These are phyloP conservation scores for Ascoidea asiatica DNA, from an alignment of 805 yeast species.

Conservation along the genomic window DNA sequence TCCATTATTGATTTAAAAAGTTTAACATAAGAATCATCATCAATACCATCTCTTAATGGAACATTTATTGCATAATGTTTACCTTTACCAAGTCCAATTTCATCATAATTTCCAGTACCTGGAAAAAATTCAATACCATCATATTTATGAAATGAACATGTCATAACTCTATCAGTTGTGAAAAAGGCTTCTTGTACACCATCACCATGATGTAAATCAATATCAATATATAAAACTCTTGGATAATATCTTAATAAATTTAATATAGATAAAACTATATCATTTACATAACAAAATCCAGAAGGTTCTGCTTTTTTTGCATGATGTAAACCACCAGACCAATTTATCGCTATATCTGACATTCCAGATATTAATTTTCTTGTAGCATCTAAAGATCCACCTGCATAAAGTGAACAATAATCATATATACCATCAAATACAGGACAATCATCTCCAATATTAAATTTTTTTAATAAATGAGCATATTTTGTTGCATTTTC, in stretches of 20 bases:
- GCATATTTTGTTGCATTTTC: conserved; percentile 47
- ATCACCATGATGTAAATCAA: conserved; percentile 89
- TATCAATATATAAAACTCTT: conserved; percentile 76
- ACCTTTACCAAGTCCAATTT: conserved; percentile 75
- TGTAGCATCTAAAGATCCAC: conserved; percentile 90
- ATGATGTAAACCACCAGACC: conserved; percentile 93
- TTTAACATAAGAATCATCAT: conserved; percentile 71
- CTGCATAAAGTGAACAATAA: conserved; percentile 78
- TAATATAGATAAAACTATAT: conserved; percentile 74
- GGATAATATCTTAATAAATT: conserved; percentile 73
- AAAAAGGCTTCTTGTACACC: conserved; percentile 94
- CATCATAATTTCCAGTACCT: conserved; percentile 81
- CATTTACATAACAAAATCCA: conserved; percentile 86
- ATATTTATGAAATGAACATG: conserved; percentile 82
- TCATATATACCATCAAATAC: conserved; percentile 92
- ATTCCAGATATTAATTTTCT: conserved; percentile 73
- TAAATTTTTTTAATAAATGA: conserved; percentile 52
- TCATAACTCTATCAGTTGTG: conserved; percentile 84
- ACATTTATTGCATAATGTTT: conserved; percentile 76
- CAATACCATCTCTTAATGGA: conserved; percentile 87
- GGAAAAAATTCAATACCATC: conserved; percentile 77
- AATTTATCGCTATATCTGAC: conserved; percentile 89
- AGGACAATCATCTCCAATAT: conserved; percentile 91
- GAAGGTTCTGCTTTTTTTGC: conserved; percentile 85
- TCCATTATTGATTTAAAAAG: conserved; percentile 76